phyloP scores from a whole-genome alignment of 768 basidiomycete species.

The Paxillus rubicundulus region DNA sequence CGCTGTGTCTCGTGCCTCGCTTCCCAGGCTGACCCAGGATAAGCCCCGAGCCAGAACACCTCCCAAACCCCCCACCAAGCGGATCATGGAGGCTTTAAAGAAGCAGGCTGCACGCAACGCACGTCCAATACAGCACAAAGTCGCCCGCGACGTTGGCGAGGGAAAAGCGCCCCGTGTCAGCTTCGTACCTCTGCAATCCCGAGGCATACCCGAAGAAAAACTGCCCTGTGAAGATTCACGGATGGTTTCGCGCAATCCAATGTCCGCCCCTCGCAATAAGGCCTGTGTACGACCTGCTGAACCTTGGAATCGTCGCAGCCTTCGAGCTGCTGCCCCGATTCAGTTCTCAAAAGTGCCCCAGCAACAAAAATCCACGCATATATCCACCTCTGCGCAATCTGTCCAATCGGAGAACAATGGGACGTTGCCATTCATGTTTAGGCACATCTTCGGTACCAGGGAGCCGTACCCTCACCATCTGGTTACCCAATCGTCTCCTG shows the following conservation, averaged over 20 bases:
- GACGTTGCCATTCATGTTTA: neutral
- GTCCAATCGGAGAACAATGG: no score
- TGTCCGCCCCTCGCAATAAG: neutral
- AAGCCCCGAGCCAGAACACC: neutral
- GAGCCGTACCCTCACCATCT: neutral
- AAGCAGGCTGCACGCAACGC: constrained; percentile 32
- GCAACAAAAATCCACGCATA: constrained; percentile 13
- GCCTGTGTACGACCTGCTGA: neutral
- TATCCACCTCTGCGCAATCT: neutral
- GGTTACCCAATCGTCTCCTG: constrained; percentile 6
- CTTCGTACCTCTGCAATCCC: neutral
- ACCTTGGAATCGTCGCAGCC: neutral
- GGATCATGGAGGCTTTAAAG: constrained; percentile 48
- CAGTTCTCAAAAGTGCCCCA: neutral
- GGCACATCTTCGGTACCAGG: neutral
- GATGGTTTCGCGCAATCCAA: neutral
- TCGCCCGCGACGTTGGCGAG: neutral
- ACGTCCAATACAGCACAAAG: neutral
- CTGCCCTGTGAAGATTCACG: no score
- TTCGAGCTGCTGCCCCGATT: neutral
- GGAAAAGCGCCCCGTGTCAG: neutral
- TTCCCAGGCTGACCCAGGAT: neutral
- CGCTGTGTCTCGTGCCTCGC: constrained; percentile 50
- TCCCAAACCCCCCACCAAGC: constrained; percentile 23
- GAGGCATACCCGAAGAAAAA: neutral